Conservation (phyloP, 2,329 filamentous ascomycete species). For the Ilyonectria robusta region DNA sequence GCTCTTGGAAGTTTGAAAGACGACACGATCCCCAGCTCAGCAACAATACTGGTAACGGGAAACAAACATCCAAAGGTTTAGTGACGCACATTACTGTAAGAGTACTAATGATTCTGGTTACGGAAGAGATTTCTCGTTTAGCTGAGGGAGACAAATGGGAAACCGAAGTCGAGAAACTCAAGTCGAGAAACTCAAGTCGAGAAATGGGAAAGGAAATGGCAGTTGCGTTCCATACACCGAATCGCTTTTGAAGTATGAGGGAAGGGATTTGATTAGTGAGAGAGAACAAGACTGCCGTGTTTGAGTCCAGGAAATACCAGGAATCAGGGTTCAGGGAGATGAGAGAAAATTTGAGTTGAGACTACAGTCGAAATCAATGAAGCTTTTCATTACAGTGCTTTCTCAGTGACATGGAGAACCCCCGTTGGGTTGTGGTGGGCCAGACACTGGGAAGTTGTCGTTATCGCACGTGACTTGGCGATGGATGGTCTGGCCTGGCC, state of each 20-base stretch:
- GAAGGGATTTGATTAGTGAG: too few relatives aligned
- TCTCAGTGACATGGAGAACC: not conserved
- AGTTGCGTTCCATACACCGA: too few relatives aligned
- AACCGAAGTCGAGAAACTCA: not conserved
- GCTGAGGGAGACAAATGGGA: not conserved
- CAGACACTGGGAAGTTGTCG: not conserved
- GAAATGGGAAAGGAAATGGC: not conserved
- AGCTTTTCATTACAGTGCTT: not conserved
- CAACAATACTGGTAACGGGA: too few relatives aligned
- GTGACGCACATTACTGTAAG: too few relatives aligned
- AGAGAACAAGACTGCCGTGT: too few relatives aligned
- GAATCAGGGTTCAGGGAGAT: too few relatives aligned
- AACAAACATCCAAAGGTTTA: too few relatives aligned
- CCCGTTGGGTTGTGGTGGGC: not conserved
- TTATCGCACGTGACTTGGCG: constrained; percentile 47
- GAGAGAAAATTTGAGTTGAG: too few relatives aligned
- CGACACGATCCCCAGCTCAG: too few relatives aligned
- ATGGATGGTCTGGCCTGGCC: constrained; percentile 16
- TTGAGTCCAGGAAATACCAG: too few relatives aligned
- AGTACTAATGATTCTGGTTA: not conserved
- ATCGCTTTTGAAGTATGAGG: too few relatives aligned
- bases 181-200: not conserved
- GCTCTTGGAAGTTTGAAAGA: too few relatives aligned
- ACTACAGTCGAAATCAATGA: not conserved
- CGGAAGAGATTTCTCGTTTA: not conserved